Base-by-base conservation (phyloP, 2,329 filamentous ascomycete species). In the Fusarium globosum region DNA sequence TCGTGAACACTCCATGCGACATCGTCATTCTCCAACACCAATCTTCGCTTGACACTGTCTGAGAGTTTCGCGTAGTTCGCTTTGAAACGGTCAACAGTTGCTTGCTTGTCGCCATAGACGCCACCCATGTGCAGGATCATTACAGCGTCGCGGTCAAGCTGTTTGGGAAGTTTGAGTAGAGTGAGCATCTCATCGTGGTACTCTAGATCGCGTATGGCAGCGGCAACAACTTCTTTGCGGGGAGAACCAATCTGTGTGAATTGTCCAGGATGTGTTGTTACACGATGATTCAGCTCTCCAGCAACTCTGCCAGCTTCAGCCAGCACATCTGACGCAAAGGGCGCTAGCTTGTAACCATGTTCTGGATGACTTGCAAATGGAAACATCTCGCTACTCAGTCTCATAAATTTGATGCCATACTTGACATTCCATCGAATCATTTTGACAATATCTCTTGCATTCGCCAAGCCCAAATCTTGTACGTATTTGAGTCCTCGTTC, bases 41-140 rank as follows among this genome's bases (percentile, higher is more conserved):
- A 83, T 0, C 96, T 89, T 10, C 90, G 89, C 82, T 96, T 97
- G 71, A 98, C 86, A 7, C 90, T 88, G 7, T 90, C 86, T 0
- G 93, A 88, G 1, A 97, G 81, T 4, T 80, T 86, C 2, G 84
- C 84, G 72, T 97, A 97, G 71, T 95, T 95, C 57, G 91, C 83
- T 30, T 92, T 88, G 81, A 97, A 97, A 4, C 95, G 89, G 64
- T 92, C 88, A 10, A 97, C 83, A 0, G 95, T 95, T 0, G 92
- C 93, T 15, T 82, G 85, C 81, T 97, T 98, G 80, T 97, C 94
- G 11, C 95, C 95, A 78, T 96, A 98, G 0, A 93, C 89, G 14
- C 96, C 96, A 21, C 96, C 96, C 89, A 98, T 94, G 79, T 98
- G 96, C 14, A 98, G 79, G 63, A 98, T 95, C 93, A 98, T 97